Base-by-base conservation (phyloP, 2,329 filamentous ascomycete genomes). In the Onygena corvina region DNA sequence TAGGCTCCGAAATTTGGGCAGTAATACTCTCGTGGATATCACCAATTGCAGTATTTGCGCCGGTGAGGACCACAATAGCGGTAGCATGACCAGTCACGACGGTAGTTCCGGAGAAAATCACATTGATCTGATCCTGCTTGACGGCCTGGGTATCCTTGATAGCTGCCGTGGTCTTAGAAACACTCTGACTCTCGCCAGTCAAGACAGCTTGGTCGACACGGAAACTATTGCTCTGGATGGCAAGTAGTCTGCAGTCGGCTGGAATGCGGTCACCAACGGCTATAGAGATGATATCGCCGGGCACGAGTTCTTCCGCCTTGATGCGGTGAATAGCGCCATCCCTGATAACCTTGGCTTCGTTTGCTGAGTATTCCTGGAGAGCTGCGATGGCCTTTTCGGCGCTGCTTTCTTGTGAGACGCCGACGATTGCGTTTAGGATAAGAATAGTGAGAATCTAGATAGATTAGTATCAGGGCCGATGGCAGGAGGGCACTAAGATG, bases 1-100 rank as follows among this genome's bases (percentile, higher is more conserved):
- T 98, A 0, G 92, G 92, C 65, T 94, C 89, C 18, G 90, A 96
- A 61, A 98, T 98, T 68, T 98, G 93, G 31, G 90, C 84, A 4
- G 88, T 89, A 64, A 98, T 98, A 73, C 89, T 96, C 70, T 96
- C 92, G 65, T 98, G 92, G 56, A 98, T 98, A 65, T 95, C 92
- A 60, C 92, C 92, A 68, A 98, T 98, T 31, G 92, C 92, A 21
- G 92, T 98, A 61, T 80, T 85, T 44, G 81, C 77, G 57, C 92
- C 92, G 14, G 92, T 98, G 62, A 94, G 69, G 54, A 88, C 89
- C 21, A 98, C 92, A 48, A 96, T 72, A 36, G 92, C 92, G 59
- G 80, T 89, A 46, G 92, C 93, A 65, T 90, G 86, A 54, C 92
- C 92, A 56, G 85, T 94, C 16, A 95, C 90, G 14, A 98, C 88